Evolutionary conservation across 495 filamentous ascomycete genomes (phyloP).

Genomic region (Penicillium canariense): DNA sequence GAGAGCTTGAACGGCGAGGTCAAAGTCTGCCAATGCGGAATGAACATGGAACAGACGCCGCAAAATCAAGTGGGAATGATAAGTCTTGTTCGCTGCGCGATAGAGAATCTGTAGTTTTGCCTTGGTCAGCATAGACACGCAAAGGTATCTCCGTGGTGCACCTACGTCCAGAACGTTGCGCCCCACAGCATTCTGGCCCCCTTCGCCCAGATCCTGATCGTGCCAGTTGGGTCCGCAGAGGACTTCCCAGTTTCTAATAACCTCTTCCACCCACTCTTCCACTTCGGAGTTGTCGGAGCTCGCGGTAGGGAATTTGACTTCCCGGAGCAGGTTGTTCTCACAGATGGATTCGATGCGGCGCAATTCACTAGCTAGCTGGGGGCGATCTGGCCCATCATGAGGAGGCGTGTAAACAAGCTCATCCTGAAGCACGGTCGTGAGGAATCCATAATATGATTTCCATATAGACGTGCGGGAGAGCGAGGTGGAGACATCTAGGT

Average conservation of each 20-base stretch:
- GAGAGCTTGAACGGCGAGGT: conserved; percentile 80
- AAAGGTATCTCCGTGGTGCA: conserved; percentile 9
- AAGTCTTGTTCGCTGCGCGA: conserved; percentile 84
- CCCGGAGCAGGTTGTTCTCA: conserved; percentile 67
- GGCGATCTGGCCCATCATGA: conserved; percentile 43
- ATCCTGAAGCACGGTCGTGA: conserved; percentile 57
- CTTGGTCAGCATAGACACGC: conserved; percentile 1
- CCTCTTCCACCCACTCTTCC: conserved; percentile 75
- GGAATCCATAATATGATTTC: conserved; percentile 74
- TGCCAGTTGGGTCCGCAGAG: conserved; percentile 71
- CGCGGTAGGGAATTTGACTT: conserved; percentile 80
- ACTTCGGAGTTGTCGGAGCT: conserved; percentile 69
- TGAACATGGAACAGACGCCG: conserved; percentile 88
- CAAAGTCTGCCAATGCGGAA: conserved; percentile 79
- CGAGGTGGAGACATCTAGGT: conserved; percentile 17
- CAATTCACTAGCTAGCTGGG: conserved; percentile 68
- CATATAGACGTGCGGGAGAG: conserved; percentile 50
- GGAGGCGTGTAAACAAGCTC: conserved; percentile 34
- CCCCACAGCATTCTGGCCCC: conserved; percentile 68
- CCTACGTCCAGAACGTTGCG: conserved; percentile 69
- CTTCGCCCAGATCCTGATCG: conserved; percentile 73
- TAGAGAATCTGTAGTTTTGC: conserved; percentile 63
- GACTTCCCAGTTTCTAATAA: conserved; percentile 80
- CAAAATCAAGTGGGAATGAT: conserved; percentile 85
- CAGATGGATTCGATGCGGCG: conserved; percentile 71